A percentile compares a stretch with the other conserved stretches of the same genome.
phyloP scores from a whole-genome alignment of 257 asterid species.

The Solanum etuberosum region DNA sequence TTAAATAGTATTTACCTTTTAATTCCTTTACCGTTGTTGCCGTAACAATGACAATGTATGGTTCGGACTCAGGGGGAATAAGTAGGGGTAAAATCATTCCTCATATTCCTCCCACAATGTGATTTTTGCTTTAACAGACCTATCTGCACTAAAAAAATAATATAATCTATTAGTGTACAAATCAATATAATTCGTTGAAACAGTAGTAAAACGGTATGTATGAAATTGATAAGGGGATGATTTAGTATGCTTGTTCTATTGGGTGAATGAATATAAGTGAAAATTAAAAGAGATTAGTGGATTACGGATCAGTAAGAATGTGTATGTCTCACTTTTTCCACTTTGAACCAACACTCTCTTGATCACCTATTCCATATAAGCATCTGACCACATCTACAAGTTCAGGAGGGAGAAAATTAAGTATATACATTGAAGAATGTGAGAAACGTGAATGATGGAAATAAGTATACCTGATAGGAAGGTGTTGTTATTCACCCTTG shows the following conservation, averaged over 20 bases:
- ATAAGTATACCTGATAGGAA: neutral
- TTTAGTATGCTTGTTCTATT: neutral
- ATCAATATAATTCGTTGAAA: no score
- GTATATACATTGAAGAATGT: neutral
- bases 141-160: neutral
- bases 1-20: neutral
- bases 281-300: neutral
- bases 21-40: no score
- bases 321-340: neutral
- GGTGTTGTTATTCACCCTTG: neutral
- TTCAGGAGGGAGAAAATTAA: neutral
- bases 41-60: neutral
- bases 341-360: neutral
- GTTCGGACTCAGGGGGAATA: neutral
- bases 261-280: neutral
- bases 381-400: neutral
- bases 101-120: neutral
- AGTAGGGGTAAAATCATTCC: neutral
- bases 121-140: neutral
- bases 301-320: no score
- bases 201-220: neutral
- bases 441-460: neutral
- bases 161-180: neutral
- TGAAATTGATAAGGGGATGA: neutral
- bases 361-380: neutral